Evolutionary conservation across 106 monocot species (phyloP).

Genomic region (Xerophyta viscosa): DNA sequence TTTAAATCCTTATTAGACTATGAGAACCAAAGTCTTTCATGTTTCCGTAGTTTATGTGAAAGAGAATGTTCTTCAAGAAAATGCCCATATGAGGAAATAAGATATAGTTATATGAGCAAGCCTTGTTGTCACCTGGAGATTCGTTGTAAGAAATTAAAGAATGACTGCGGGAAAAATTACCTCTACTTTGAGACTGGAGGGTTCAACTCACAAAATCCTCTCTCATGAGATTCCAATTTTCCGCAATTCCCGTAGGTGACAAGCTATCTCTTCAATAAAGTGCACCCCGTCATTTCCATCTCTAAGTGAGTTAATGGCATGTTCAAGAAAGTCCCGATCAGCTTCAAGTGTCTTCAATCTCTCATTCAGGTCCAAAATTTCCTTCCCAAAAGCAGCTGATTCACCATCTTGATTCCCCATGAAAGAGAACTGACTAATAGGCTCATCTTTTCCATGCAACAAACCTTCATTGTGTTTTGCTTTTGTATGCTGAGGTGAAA

Average conservation of each 20-base stretch:
- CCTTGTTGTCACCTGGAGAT: no score
- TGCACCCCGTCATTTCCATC: constrained; percentile 48
- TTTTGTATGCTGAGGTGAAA: background rate
- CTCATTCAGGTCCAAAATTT: constrained; percentile 39
- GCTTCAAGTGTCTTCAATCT: constrained; percentile 63
- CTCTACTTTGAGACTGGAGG: background rate
- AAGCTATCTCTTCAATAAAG: constrained; percentile 58
- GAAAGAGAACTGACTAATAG: background rate
- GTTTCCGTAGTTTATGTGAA: no score
- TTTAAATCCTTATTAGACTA: no score
- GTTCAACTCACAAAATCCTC: background rate
- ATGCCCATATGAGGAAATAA: no score
- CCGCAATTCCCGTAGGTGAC: constrained; percentile 46
- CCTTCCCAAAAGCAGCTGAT: constrained; percentile 22
- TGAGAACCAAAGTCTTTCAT: no score
- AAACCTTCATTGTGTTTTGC: constrained; percentile 1
- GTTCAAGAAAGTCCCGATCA: constrained; percentile 67
- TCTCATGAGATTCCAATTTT: constrained; percentile 24
- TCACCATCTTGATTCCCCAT: constrained; percentile 9
- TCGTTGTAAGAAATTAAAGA: no score
- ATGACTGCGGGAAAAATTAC: background rate
- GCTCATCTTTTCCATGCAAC: background rate
- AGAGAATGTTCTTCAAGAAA: no score
- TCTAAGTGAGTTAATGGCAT: constrained; percentile 55
- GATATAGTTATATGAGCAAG: no score